These are phyloP conservation scores for Mycena crocata DNA, from an alignment of 768 basidiomycete genomes.

Conservation along the genomic window DNA sequence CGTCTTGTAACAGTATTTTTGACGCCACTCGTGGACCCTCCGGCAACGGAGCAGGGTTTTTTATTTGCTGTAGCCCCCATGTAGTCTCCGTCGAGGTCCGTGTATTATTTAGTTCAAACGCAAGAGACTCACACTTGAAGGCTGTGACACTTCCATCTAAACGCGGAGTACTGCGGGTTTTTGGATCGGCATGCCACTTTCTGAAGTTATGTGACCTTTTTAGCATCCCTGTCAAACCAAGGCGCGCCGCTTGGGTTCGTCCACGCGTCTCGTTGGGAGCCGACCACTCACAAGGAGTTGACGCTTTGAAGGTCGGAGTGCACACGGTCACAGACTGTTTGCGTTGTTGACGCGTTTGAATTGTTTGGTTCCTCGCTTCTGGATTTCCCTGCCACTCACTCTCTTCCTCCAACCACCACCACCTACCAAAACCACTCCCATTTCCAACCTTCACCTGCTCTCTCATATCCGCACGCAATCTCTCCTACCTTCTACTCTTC, in stretches of 20 bases:
- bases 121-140: too few species aligned
- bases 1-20: too few species aligned
- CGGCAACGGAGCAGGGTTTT: too few species aligned
- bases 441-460: neutral
- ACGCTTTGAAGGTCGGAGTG: neutral
- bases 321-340: neutral
- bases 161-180: too few species aligned
- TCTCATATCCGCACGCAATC: neutral
- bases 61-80: too few species aligned
- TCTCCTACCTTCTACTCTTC: neutral
- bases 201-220: neutral
- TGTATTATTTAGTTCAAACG: too few species aligned
- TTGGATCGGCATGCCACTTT: too few species aligned
- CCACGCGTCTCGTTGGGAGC: too few species aligned
- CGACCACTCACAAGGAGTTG: neutral
- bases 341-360: slow-evolving; percentile 11
- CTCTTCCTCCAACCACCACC: slow-evolving; percentile 4
- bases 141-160: too few species aligned
- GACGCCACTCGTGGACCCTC: too few species aligned
- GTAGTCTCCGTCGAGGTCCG: too few species aligned
- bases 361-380: slow-evolving; percentile 2
- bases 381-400: neutral
- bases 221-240: neutral
- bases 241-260: neutral
- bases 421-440: neutral